Evolutionary conservation across 164 flowering plant genomes (phyloP), one percentile per base, ranked within the genome.

Genomic region (Chimonanthus praecox): DNA sequence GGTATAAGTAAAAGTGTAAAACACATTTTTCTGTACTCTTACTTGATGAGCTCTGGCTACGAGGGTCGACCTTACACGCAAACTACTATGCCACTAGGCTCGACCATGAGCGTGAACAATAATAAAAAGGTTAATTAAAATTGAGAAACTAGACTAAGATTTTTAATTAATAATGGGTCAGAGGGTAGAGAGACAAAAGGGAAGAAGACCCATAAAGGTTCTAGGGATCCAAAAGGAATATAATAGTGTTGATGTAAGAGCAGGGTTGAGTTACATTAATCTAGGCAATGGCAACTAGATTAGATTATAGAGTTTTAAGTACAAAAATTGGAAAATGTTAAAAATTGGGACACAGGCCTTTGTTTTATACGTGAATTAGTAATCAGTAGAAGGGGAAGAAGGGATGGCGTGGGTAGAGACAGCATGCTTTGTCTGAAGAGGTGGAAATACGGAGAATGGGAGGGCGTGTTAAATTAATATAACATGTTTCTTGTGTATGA

Each of bases 401-500:
- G 65, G 71, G 46, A 73, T 76, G 80, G 80, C 75, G 66, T 49
- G 73, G 67, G 16, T 63, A 83, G 70, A 51, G 82, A 81, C 75
- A 85, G 83, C 85, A 85, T 86, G 91, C 83, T 80, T 80, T 76
- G 77, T 72, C 67, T 65, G 70, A 75, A 15, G 75, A 81, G 73
- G 77, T 70, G 71, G 82, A 80, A 74, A 75, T 78, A 72, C 73
- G 72, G 80, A 85, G 82, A 76, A 77, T 78, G 83, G 82, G 75
- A 73, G 81, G 81, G 74, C 71, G 80, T 67, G 77, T 79, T 79
- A 64, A 78, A 81, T 82, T 75, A 84, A 80, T 80, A 83, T 76
- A 47, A 46, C 69, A 78, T 74, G 92, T 88, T 86, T 88, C 92
- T 92, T 83, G 72, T 68, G 85, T 54, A 76, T 75, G 71, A 76